Evolutionary conservation across 2,329 filamentous ascomycete genomes (phyloP), one percentile per base, ranked within the genome.

Genomic region (Fusarium sp.): DNA sequence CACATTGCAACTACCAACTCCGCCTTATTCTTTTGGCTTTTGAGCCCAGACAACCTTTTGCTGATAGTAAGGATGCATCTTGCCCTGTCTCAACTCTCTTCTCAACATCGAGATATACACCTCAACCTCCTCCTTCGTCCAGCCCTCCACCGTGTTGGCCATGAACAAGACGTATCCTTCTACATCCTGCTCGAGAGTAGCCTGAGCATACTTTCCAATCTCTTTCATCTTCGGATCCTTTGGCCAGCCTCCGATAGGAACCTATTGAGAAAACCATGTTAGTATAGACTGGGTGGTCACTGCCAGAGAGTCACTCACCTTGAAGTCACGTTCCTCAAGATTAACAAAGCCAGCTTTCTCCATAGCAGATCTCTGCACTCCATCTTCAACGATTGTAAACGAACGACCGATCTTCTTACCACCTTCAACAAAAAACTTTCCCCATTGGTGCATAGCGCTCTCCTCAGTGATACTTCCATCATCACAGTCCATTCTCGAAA

Each of bases 131-230:
- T 50, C 61, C 3, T 60, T 70, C 0, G 65, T 61, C 74, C 76
- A 78, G 0, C 72, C 67, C 7, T 68, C 70, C 1, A 78, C 53
- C 0, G 68, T 65, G 14, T 61, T 70, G 0, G 73, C 73, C 63
- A 76, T 71, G 58, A 73, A 77, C 2, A 73, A 38, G 0, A 77
- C 63, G 2, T 73, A 70, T 0, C 74, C 75, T 11, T 75, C 72
- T 0, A 70, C 65, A 13, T 77, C 75, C 33, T 62, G 62, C 54
- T 75, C 73, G 12, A 77, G 66, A 0, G 66, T 61, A n/a, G 61
- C 70, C 4, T 73, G 73, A 0, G 66, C 65, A 46, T 62, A 74
- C 17, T 27, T 65, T 8, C 70, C 71, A 15, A 74, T 69, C 4
- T 73, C 64, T 3, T 59, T 68, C 20, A 63, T 33, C 44, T 59